Conservation (phyloP, 306 rosid species). For the Pterocarpus santalinus region DNA sequence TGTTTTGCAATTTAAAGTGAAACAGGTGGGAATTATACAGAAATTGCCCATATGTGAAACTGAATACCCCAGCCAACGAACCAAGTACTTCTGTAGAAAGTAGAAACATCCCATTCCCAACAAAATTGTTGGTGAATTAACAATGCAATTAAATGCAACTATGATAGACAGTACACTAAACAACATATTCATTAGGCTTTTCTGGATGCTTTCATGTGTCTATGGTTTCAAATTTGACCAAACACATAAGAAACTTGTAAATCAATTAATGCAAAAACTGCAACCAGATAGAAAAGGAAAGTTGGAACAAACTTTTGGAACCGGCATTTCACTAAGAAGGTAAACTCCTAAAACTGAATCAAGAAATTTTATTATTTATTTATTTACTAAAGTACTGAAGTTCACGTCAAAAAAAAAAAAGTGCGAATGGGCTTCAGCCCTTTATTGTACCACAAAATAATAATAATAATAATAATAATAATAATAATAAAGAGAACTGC, state of each 20-base stretch:
- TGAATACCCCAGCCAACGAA: neutral
- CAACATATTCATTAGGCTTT: neutral
- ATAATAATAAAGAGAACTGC: neutral
- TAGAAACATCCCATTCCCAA: neutral
- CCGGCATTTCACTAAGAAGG: neutral
- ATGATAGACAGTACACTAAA: neutral
- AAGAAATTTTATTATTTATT: neutral
- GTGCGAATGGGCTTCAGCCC: neutral
- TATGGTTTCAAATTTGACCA: neutral
- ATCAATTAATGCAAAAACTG: slow-evolving; percentile 24
- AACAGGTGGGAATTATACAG: neutral
- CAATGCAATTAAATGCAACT: neutral
- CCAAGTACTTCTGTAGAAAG: neutral
- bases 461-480: too few species aligned
- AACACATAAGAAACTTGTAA: neutral
- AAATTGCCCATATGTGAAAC: slow-evolving; percentile 17
- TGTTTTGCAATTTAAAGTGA: neutral
- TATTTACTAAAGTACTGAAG: neutral
- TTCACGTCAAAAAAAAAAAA: neutral
- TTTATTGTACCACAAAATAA: neutral
- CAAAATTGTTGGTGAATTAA: neutral
- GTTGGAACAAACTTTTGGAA: neutral
- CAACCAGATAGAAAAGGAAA: slow-evolving; percentile 17
- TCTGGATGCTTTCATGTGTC: neutral
- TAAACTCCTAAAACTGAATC: slow-evolving; percentile 1